These are phyloP conservation scores for Xylaria venustula DNA, from an alignment of 495 filamentous ascomycete genomes.

Conservation along the genomic window DNA sequence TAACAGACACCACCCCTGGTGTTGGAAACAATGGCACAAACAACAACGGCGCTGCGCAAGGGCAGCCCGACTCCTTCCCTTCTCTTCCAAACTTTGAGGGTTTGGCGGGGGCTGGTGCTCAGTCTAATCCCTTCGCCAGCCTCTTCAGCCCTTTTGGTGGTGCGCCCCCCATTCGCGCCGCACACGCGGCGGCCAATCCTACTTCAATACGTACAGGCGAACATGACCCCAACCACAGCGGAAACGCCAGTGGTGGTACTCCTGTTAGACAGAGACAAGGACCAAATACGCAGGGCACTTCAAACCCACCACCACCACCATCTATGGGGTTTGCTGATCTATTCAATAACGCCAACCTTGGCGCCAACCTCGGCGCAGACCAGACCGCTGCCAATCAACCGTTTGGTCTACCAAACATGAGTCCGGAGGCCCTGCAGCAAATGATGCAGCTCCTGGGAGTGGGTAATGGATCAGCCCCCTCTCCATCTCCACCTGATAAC, in stretches of 20 bases:
- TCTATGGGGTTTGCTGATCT: constrained; percentile 48
- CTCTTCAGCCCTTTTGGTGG: constrained; percentile 19
- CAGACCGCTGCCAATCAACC: constrained; percentile 9
- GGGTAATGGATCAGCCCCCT: constrained; percentile 28
- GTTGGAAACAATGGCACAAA: constrained; percentile 17
- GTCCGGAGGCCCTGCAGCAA: constrained; percentile 47
- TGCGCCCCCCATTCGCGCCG: not conserved
- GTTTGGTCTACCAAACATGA: constrained; percentile 18
- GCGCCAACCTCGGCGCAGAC: constrained; percentile 19
- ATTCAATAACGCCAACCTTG: constrained; percentile 24
- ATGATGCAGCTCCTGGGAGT: constrained; percentile 37
- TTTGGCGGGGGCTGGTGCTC: constrained; percentile 23
- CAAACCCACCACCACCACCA: constrained; percentile 34
- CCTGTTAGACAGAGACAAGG: constrained; percentile 25
- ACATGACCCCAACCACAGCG: constrained; percentile 9
- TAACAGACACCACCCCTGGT: constrained; percentile 68
- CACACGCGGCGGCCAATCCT: not conserved
- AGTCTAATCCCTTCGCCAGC: not conserved
- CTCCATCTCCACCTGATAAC: constrained; percentile 66
- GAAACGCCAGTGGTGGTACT: constrained; percentile 1
- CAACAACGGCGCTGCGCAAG: not conserved
- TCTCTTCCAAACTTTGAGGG: constrained; percentile 25
- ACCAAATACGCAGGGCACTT: constrained; percentile 13
- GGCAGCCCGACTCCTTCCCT: constrained; percentile 40
- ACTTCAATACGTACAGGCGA: constrained; percentile 3